Evolutionary conservation across 2,329 filamentous ascomycete genomes (phyloP).

Genomic region (Sphaerulina populicola): DNA sequence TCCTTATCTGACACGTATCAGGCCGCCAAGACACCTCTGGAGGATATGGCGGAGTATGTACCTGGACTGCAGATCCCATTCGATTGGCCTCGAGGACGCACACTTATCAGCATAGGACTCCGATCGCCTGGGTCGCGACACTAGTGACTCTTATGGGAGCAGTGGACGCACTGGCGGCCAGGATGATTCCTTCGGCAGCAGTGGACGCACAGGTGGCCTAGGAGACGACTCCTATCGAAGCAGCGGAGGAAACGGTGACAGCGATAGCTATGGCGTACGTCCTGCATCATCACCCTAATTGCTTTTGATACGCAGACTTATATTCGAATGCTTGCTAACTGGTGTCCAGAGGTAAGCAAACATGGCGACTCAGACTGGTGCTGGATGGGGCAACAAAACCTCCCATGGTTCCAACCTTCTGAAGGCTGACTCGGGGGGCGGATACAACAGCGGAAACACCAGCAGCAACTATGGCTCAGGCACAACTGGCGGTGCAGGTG

Average conservation of each 20-base stretch:
- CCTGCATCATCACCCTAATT: background rate
- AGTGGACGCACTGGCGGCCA: background rate
- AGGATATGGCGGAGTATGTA: conserved; percentile 16
- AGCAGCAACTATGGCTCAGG: conserved; percentile 42
- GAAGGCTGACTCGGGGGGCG: conserved; percentile 4
- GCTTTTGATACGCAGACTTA: background rate
- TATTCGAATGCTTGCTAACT: conserved; percentile 1
- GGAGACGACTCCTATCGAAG: conserved; percentile 16
- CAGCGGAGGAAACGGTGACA: conserved; percentile 3
- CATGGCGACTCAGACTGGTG: conserved; percentile 4
- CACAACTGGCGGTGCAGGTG: conserved; percentile 6
- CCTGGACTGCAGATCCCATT: background rate
- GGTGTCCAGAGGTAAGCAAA: conserved; percentile 3
- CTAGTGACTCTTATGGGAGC: background rate
- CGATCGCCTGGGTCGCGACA: background rate
- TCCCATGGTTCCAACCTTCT: conserved; percentile 2
- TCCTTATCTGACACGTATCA: conserved; percentile 11
- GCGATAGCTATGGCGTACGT: conserved; percentile 12
- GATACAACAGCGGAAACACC: conserved; percentile 14
- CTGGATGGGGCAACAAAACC: conserved; percentile 8
- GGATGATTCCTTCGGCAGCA: conserved; percentile 13
- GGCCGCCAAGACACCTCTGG: conserved; percentile 10
- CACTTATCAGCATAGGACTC: conserved; percentile 15
- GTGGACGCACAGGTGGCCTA: conserved; percentile 8
- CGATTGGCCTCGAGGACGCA: conserved; percentile 8